Conservation (phyloP, 2,329 filamentous ascomycete genomes). For the Hortaea sp. region DNA sequence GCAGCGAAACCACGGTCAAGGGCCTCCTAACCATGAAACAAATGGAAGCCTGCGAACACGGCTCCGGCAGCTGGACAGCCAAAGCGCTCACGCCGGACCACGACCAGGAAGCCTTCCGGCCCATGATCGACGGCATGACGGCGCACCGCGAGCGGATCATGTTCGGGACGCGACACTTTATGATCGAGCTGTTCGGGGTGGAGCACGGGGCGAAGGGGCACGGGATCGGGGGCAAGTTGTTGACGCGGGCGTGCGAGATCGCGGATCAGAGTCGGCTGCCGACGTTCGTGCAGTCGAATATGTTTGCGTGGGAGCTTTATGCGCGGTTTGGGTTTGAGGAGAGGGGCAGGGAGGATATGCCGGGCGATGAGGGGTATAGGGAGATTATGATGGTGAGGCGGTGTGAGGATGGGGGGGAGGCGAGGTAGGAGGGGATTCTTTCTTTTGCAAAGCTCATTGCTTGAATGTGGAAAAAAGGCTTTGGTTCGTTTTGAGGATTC, state of each 20-base stretch:
- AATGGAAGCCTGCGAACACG: conserved; percentile 5
- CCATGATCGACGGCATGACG: conserved; percentile 6
- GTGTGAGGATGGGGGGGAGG: background rate
- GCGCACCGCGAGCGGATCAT: conserved; percentile 8
- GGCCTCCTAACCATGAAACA: conserved; percentile 12
- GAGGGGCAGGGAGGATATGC: conserved; percentile 5
- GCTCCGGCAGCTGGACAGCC: conserved; percentile 8
- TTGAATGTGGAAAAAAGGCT: too few species aligned
- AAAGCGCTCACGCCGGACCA: conserved; percentile 12
- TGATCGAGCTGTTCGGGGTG: conserved; percentile 17
- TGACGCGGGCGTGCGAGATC: conserved; percentile 12
- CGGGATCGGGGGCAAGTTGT: conserved; percentile 11
- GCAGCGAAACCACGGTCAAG: background rate
- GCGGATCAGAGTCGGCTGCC: conserved; percentile 10
- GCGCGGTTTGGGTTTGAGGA: conserved; percentile 6
- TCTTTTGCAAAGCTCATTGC: too few species aligned
- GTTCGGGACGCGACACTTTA: conserved; percentile 6
- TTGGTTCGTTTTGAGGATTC: too few species aligned
- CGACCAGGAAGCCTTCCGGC: conserved; percentile 5
- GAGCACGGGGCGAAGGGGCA: conserved; percentile 13
- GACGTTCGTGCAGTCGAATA: conserved; percentile 19
- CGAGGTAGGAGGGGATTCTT: too few species aligned
- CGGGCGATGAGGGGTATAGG: conserved; percentile 8
- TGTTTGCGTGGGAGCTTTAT: conserved; percentile 8
- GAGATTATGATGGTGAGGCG: conserved; percentile 11